Evolutionary conservation across 192 early-diverging fungal species (phyloP), one percentile per base, ranked within the genome.

Genomic region (Coemansia sp.): DNA sequence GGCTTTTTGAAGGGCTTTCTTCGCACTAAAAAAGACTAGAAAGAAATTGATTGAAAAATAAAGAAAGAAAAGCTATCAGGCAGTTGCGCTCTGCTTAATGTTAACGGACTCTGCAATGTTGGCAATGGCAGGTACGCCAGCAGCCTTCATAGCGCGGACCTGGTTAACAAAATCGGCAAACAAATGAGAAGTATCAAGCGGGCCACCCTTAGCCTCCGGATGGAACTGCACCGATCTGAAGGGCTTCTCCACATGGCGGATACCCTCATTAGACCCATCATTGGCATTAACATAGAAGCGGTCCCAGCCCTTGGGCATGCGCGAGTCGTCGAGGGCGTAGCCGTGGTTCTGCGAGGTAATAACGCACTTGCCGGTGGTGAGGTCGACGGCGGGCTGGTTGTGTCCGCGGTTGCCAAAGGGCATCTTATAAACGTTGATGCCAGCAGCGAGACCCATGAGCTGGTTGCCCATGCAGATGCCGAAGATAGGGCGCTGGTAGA

Each of bases 331-430:
- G 65, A 99, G 96, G 6, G 94, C 95, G 78, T 93, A 99, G 36
- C 95, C 96, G 79, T 98, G 97, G 86, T 99, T 99, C 86, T 99
- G 97, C 8, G 96, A 96, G 1, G 95, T 96, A 69, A 99, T 99
- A 84, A 95, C 95, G 77, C 97, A 99, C 46, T 95, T 92, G 62
- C 96, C 92, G 61, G 93, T 95, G 57, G 92, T 87, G 87, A 95
- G 79, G 78, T 98, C 89, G 1, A 95, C 98, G 85, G 96, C 98
- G 33, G 97, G 97, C 67, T 98, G 98, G 85, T 99, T 99, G 75
- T 99, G 97, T 29, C 97, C 97, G 75, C 97, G 93, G 87, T 99
- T 99, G 72, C 97, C 97, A 72, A 91, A 99, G 67, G 93, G 94
- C 93, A 99, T 91, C 86, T 99, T 99, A 68, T 87, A 87, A 31